A percentile compares a stretch with the other conserved stretches of the same genome.
phyloP scores from a whole-genome alignment of 192 early-diverging fungal genomes.

The Endogone sp. region DNA sequence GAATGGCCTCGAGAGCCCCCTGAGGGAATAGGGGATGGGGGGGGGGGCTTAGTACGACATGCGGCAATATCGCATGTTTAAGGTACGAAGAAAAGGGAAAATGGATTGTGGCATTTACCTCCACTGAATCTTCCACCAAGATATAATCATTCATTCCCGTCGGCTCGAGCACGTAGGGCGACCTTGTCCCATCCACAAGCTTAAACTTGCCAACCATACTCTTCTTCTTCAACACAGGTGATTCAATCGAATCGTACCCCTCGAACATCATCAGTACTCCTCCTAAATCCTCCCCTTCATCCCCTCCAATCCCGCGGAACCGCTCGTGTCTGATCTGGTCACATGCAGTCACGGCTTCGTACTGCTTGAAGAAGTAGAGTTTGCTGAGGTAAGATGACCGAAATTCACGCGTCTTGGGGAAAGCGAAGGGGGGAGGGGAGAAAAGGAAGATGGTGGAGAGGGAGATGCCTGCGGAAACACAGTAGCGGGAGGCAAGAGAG shows the following conservation, averaged over 20 bases:
- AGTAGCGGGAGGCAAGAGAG: constrained; percentile 1
- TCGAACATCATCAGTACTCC: constrained; percentile 10
- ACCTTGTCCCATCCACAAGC: not conserved
- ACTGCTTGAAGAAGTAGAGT: constrained; percentile 25
- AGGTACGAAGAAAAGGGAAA: too few species aligned
- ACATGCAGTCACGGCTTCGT: constrained; percentile 17
- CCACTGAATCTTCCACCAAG: constrained; percentile 19
- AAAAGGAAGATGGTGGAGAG: constrained; percentile 2
- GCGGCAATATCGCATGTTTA: too few species aligned
- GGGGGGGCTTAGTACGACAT: too few species aligned
- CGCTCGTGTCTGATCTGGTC: constrained; percentile 1
- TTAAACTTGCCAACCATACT: constrained; percentile 5
- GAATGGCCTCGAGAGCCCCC: constrained; percentile 16
- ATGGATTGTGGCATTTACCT: constrained; percentile 1
- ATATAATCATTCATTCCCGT: constrained; percentile 12
- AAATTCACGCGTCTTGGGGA: constrained; percentile 7
- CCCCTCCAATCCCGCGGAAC: constrained; percentile 8
- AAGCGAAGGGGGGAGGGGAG: constrained; percentile 10
- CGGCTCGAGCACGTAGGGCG: constrained; percentile 9
- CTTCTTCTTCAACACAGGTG: not conserved
- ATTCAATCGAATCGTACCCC: constrained; percentile 3
- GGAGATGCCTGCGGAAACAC: not conserved
- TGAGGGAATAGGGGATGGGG: not conserved
- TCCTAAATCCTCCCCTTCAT: not conserved
- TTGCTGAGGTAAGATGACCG: constrained; percentile 13